These are phyloP conservation scores for Coprinopsis strossmayeri DNA, from an alignment of 768 basidiomycete species.

Conservation along the genomic window DNA sequence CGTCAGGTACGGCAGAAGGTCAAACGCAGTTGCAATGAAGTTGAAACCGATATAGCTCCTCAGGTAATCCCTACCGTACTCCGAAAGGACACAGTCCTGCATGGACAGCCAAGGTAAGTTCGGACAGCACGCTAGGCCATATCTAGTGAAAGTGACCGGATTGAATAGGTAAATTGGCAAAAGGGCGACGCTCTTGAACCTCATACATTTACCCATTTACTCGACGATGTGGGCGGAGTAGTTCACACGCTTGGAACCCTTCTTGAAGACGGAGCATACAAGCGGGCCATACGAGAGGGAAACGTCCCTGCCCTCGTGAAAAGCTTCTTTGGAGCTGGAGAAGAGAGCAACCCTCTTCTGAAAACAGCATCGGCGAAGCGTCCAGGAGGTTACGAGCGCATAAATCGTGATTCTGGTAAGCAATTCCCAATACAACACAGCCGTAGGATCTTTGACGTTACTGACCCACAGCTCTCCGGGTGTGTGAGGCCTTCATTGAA, in stretches of 20 bases:
- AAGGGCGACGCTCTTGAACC: constrained; percentile 78
- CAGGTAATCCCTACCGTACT: constrained; percentile 78
- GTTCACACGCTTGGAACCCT: constrained; percentile 94
- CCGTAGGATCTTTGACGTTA: background rate
- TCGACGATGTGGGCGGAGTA: constrained; percentile 65
- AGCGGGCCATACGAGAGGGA: constrained; percentile 57
- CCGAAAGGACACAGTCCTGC: constrained; percentile 87
- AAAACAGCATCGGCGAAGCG: constrained; percentile 20
- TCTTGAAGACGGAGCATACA: constrained; percentile 78
- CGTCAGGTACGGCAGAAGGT: constrained; percentile 54
- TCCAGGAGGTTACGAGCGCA: constrained; percentile 57
- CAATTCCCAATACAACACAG: constrained; percentile 6
- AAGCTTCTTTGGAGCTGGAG: constrained; percentile 30
- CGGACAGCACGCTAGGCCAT: background rate
- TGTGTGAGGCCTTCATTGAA: constrained; percentile 69
- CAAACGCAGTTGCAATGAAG: background rate
- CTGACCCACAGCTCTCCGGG: constrained; percentile 48
- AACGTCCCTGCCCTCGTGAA: constrained; percentile 46
- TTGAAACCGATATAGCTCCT: constrained; percentile 48
- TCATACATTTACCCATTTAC: constrained; percentile 59
- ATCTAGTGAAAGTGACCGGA: constrained; percentile 2
- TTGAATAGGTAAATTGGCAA: constrained; percentile 76
- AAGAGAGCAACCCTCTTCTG: constrained; percentile 53
- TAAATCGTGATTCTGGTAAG: constrained; percentile 91
- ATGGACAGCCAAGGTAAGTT: constrained; percentile 73